phyloP scores from a whole-genome alignment of 345 rosid genomes.

The Toxicodendron radicans region DNA sequence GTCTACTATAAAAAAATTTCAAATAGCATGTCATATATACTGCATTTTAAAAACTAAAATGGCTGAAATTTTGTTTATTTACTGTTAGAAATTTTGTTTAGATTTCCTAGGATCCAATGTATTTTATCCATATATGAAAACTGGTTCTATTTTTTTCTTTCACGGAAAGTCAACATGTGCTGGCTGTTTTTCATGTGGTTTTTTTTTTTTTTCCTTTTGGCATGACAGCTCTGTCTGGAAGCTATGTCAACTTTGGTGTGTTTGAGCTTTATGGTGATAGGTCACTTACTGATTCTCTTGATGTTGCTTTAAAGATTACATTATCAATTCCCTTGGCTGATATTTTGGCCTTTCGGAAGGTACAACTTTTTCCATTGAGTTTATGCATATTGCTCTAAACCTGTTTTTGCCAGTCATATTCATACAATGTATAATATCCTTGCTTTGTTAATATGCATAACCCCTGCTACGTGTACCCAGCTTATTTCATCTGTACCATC shows the following conservation, averaged over 20 bases:
- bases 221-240: slow-evolving; percentile 34
- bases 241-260: slow-evolving; percentile 41
- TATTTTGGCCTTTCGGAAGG: slow-evolving; percentile 9
- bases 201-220: not conserved
- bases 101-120: too few relatives aligned
- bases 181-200: not conserved
- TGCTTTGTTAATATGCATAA: not conserved
- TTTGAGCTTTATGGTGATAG: slow-evolving; percentile 42
- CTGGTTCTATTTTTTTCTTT: too few relatives aligned
- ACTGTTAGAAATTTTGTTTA: too few relatives aligned
- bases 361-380: not conserved
- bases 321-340: slow-evolving; percentile 14
- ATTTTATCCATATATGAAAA: too few relatives aligned
- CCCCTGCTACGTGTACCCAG: not conserved
- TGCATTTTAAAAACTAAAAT: too few relatives aligned
- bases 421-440: not conserved
- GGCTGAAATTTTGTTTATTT: too few relatives aligned
- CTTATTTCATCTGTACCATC: not conserved
- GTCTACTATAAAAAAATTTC: too few relatives aligned
- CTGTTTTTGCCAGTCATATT: not conserved
- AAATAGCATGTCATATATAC: too few relatives aligned
- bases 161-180: not conserved
- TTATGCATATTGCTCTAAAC: not conserved
- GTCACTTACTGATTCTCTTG: not conserved
- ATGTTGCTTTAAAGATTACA: not conserved